phyloP scores from a whole-genome alignment of 495 filamentous ascomycete genomes.

The Aspergillus ellipticus region DNA sequence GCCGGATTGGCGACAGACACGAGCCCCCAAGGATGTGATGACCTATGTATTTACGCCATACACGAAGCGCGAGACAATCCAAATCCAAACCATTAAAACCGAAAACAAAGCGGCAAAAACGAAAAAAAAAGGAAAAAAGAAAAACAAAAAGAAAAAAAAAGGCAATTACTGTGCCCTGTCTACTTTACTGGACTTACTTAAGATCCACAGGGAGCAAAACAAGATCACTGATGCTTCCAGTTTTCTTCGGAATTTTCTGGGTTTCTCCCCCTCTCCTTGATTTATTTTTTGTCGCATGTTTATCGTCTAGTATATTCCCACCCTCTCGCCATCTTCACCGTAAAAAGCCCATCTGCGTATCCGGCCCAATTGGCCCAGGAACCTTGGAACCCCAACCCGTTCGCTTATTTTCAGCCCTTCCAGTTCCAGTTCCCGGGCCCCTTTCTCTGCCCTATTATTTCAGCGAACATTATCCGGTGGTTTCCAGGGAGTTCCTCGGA shows the following conservation, averaged over 20 bases:
- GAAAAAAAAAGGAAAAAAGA: constrained; percentile 1
- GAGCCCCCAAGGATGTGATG: not conserved
- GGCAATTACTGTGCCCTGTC: constrained; percentile 4
- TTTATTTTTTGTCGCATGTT: constrained; percentile 7
- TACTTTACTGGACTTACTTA: no score
- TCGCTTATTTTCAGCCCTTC: not conserved
- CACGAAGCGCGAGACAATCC: not conserved
- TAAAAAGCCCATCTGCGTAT: not conserved
- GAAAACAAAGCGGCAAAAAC: not conserved
- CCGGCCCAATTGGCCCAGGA: not conserved
- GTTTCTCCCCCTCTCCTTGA: constrained; percentile 4
- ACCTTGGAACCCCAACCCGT: not conserved
- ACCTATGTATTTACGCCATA: not conserved
- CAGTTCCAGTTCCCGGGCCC: not conserved
- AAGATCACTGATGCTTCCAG: constrained; percentile 8
- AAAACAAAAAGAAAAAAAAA: constrained; percentile 7
- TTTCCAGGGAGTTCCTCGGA: constrained; percentile 7
- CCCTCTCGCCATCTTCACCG: not conserved
- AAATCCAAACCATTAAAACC: not conserved
- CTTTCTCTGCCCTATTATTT: not conserved
- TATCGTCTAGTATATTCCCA: not conserved
- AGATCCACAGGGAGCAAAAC: constrained; percentile 17
- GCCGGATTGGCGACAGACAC: constrained; percentile 7
- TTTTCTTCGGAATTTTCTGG: not conserved
- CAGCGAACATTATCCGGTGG: not conserved